Base-by-base conservation (phyloP, 176 grass and related monocot species). In the Dendrocalamus sinicus region DNA sequence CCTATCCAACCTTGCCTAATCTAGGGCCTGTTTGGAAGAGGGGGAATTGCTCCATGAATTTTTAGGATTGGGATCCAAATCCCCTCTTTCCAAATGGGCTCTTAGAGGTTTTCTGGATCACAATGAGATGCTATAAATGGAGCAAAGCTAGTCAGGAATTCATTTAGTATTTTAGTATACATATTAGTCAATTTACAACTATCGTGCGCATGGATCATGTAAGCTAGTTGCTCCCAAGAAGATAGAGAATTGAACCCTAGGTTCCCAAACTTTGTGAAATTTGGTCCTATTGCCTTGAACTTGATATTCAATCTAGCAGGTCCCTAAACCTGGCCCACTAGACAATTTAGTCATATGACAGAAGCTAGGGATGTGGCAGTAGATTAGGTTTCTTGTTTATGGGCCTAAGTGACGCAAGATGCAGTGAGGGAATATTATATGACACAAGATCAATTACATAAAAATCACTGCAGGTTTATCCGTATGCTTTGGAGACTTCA, bases 311-410 rank as follows among this genome's bases (percentile, higher is more conserved):
- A 13, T 63, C 11, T 63, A 4, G 60, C 11, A 63, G 60, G 23
- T 63, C 9, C 20, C 11, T 63, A 26, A 28, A 62, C 60, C 10
- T 62, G 23, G 23, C 59, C 59, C n/a, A 62, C 10, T 13, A 24
- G 59, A 5, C 10, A 63, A 26, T 63, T 63, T 63, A 24, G 9
- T 28, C 60, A 63, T 26, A 28, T 28, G 60, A 63, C 9, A 6
- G 17, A 57, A 57, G 73, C 53, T 75, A 22, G 51, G 53, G 30
- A 37, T 75, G 51, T 37, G 51, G 35, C 28, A 75, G 9, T 57
- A 22, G 48, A 30, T 57, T 57, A 10, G 51, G 20, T 75, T 75
- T 75, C 72, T 12, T 37, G 72, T 75, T 53, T 75, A 75, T 28
- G 50, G 51, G 14, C 26, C 47, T 35, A 75, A 53, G 26, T 20